Base-by-base conservation (phyloP, 2,329 filamentous ascomycete genomes). In the Fusarium bulbicola region DNA sequence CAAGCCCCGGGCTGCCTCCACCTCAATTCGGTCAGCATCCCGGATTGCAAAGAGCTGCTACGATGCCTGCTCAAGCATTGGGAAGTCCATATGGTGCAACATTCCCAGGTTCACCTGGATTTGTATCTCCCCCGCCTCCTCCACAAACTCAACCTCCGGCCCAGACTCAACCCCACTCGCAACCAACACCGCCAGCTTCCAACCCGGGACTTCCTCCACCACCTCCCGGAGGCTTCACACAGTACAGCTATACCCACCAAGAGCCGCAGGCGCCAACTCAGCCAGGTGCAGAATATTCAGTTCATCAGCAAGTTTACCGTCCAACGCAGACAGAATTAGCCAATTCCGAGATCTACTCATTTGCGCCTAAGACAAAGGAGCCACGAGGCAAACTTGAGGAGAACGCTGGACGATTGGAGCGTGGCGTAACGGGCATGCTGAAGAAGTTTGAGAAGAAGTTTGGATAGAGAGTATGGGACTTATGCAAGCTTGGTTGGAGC, bases 361-460 rank as follows among this genome's bases (percentile, higher is more conserved):
- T 86, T 45, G 81, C 83, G 66, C 78, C 82, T 9, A 86, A 86
- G 77, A 81, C 61, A 20, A 43, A 81, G 61, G 86, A 89, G 63
- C 77, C 81, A 7, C 80, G 82, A 68, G 88, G 82, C 12, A 89
- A 86, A 78, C 81, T 94, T 36, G 92, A 93, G 76, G 88, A 91
- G 79, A 87, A 89, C 68, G 89, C 92, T 0, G 90, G 89, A 34
- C 86, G 89, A 75, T 76, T 94, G 39, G 92, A 95, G 83, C 90
- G 90, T 80, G 91, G 92, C 3, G 88, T 94, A 9, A 88, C 89
- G 34, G 90, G 91, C 12, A 91, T 94, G 85, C 81, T 95, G 73
- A 94, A 92, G 87, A 93, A 91, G 83, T 87, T 95, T 81, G 92
- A 95, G 84, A 94, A 93, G 89, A 92, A 90, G 79, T 91, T 92